Evolutionary conservation across 106 monocot genomes (phyloP).

Genomic region (Allium cepa): DNA sequence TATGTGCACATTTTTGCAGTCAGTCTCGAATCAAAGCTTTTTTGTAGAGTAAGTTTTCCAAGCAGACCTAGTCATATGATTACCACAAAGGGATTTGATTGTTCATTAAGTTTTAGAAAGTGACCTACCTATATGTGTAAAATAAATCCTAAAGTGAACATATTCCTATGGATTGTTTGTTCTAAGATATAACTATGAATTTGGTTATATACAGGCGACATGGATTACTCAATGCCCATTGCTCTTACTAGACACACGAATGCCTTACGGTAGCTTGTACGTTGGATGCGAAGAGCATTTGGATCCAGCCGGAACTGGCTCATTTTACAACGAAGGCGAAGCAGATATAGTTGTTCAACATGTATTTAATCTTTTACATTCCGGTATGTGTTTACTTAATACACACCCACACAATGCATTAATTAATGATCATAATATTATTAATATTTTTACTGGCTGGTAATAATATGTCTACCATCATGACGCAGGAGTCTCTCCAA

Average conservation of each 20-base stretch:
- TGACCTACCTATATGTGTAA: too few relatives aligned
- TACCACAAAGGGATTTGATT: too few relatives aligned
- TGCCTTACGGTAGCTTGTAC: slow-evolving; percentile 84
- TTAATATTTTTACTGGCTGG: not conserved
- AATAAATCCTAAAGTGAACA: too few relatives aligned
- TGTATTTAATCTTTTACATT: slow-evolving; percentile 79
- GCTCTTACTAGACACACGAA: slow-evolving; percentile 90
- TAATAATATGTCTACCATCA: not conserved
- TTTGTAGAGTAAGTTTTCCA: too few relatives aligned
- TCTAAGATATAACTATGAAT: not conserved
- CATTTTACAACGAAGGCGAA: slow-evolving; percentile 94
- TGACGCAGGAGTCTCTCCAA: slow-evolving; percentile 65
- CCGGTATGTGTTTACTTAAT: slow-evolving; percentile 34
- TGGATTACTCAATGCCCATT: slow-evolving; percentile 80
- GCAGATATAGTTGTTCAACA: slow-evolving; percentile 92
- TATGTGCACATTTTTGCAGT: too few relatives aligned
- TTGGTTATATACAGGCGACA: slow-evolving; percentile 36
- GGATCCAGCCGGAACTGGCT: slow-evolving; percentile 92
- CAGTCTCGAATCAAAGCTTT: too few relatives aligned
- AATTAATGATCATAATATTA: not conserved
- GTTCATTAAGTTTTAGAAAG: too few relatives aligned
- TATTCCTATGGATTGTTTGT: too few relatives aligned
- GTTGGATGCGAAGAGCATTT: slow-evolving; percentile 88
- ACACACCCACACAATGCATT: not conserved
- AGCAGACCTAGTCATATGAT: too few relatives aligned